Evolutionary conservation across 352 stramenopile species (phyloP).

Genomic region (Achlya hypogyna): DNA sequence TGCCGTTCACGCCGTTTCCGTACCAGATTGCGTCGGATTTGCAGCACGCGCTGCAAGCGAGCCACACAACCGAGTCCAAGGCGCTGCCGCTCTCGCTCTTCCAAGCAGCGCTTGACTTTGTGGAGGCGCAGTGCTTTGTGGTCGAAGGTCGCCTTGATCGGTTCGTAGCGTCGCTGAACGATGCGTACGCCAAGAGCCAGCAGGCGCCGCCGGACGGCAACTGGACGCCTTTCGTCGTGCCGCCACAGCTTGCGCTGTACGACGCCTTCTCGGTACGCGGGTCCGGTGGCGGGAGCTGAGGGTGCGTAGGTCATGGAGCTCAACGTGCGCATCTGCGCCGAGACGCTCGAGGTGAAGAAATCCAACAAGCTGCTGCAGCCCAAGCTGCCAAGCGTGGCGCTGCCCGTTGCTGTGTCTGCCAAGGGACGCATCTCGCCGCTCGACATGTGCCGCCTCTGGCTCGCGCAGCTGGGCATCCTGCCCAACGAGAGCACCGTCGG

Average conservation of each 20-base stretch:
- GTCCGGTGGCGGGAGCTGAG: not conserved
- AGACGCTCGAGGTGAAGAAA: slow-evolving; percentile 23
- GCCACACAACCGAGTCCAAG: slow-evolving; percentile 29
- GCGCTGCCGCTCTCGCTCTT: slow-evolving; percentile 36
- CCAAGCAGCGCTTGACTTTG: slow-evolving; percentile 51
- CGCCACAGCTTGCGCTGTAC: slow-evolving; percentile 67
- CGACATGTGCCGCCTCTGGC: slow-evolving; percentile 75
- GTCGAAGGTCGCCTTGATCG: slow-evolving; percentile 59
- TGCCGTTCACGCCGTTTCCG: slow-evolving; percentile 52
- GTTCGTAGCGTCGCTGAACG: slow-evolving; percentile 64
- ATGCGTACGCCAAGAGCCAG: slow-evolving; percentile 21
- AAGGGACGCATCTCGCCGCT: slow-evolving; percentile 41
- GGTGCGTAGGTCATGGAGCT: slow-evolving; percentile 61
- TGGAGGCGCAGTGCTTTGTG: slow-evolving; percentile 65
- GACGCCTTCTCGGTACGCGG: slow-evolving; percentile 50
- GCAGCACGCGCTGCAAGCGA: slow-evolving; percentile 55
- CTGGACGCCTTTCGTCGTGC: slow-evolving; percentile 30
- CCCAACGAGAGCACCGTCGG: slow-evolving; percentile 49
- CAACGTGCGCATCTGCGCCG: slow-evolving; percentile 64
- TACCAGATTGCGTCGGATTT: slow-evolving; percentile 37
- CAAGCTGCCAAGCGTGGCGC: not conserved
- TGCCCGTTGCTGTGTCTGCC: not conserved
- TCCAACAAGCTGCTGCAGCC: slow-evolving; percentile 3
- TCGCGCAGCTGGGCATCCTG: slow-evolving; percentile 61
- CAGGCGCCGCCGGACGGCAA: not conserved